These are phyloP conservation scores for Solanum bulbocastanum DNA, from an alignment of 257 asterid species.

Conservation along the genomic window DNA sequence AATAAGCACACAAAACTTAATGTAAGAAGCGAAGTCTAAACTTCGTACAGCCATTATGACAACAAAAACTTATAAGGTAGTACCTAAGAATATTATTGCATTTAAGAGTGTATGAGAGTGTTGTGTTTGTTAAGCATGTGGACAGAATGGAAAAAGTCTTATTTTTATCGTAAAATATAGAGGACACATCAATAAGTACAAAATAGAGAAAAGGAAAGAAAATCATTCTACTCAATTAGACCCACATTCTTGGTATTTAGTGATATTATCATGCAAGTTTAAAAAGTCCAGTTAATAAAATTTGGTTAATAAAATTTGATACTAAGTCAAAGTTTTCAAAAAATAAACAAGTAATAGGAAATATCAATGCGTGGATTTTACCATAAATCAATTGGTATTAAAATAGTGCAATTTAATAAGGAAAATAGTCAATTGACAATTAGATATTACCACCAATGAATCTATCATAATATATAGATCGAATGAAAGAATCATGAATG, in stretches of 20 bases:
- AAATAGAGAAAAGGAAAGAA: too few relatives aligned
- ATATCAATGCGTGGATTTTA: too few relatives aligned
- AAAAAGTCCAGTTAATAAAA: neutral
- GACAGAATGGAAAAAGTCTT: too few relatives aligned
- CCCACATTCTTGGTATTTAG: too few relatives aligned
- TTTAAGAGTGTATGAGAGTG: neutral
- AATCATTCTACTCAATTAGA: too few relatives aligned
- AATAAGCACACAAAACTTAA: neutral
- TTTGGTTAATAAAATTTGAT: neutral
- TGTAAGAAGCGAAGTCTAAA: neutral
- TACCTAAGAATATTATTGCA: too few relatives aligned
- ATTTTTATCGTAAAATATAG: too few relatives aligned
- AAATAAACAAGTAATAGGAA: too few relatives aligned
- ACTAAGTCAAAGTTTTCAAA: neutral
- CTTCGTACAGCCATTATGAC: neutral
- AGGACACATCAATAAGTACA: too few relatives aligned
- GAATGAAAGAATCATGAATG: neutral
- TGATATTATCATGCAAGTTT: neutral
- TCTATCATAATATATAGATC: neutral
- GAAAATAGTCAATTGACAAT: neutral
- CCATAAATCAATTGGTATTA: neutral
- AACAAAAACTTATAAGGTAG: neutral
- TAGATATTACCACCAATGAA: neutral
- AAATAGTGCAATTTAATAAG: neutral
- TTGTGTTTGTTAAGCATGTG: too few relatives aligned